A percentile compares a stretch with the other conserved stretches of the same genome.
Evolutionary conservation across 1,139 yeast genomes (phyloP).

Genomic region (Nakaseomyces uthaithaninus): DNA sequence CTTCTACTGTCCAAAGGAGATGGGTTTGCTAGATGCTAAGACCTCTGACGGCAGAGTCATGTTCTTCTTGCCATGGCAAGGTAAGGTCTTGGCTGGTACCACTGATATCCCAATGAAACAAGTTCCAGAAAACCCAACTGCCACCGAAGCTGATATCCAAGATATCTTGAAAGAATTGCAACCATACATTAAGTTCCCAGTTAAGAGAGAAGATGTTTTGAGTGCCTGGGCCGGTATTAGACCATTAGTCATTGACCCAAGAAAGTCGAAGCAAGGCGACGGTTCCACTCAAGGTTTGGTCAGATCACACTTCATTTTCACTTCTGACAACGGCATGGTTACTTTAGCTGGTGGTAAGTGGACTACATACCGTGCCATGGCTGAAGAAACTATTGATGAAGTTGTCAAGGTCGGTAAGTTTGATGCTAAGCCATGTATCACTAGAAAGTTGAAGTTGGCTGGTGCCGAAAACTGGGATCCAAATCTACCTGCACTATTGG

Average conservation of each 20-base stretch:
- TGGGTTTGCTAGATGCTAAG: conserved; percentile 86
- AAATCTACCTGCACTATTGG: conserved; percentile 68
- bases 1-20: conserved; percentile 77
- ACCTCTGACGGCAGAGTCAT: conserved; percentile 95
- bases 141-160: conserved; percentile 82
- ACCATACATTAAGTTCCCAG: conserved; percentile 83
- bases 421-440: conserved; percentile 49
- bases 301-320: conserved; percentile 76
- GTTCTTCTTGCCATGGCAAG: conserved; percentile 98
- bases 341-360: conserved; percentile 97
- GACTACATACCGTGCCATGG: conserved; percentile 98
- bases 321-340: conserved; percentile 64
- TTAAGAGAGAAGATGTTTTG: conserved; percentile 79
- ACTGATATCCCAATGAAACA: conserved; percentile 75
- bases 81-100: conserved; percentile 92
- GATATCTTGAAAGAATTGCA: conserved; percentile 83
- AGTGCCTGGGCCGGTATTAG: conserved; percentile 98
- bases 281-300: conserved; percentile 72
- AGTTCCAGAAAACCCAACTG: conserved; percentile 78
- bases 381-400: conserved; percentile 82
- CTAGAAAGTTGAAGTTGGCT: conserved; percentile 53
- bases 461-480: conserved; percentile 73
- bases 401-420: conserved; percentile 46
- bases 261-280: conserved; percentile 40
- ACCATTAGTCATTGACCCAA: conserved; percentile 88